Evolutionary conservation across 441 rosid species (phyloP).

Genomic region (Pelargonium myrrhifolium): DNA sequence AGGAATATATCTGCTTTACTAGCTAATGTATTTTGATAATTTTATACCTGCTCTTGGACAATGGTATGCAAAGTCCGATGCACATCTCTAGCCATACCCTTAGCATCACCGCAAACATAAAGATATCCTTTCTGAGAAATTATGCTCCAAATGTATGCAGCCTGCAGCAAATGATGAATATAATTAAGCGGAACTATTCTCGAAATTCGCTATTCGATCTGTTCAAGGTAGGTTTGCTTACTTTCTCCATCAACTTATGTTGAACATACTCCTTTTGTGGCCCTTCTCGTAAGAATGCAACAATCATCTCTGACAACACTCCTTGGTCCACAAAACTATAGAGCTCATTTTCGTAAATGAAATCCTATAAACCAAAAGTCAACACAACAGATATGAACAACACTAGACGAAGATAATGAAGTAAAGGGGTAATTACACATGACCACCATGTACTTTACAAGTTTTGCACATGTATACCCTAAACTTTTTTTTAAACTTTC

Average conservation of each 20-base stretch:
- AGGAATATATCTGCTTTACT: neutral
- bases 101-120: slow-evolving; percentile 78
- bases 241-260: slow-evolving; percentile 55
- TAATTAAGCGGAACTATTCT: neutral
- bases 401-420: too few relatives aligned
- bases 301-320: slow-evolving; percentile 46
- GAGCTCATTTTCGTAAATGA: slow-evolving; percentile 59
- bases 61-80: slow-evolving; percentile 54
- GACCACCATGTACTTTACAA: too few relatives aligned
- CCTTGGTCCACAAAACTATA: slow-evolving; percentile 43
- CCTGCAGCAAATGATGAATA: slow-evolving; percentile 22
- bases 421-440: too few relatives aligned
- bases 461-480: too few relatives aligned
- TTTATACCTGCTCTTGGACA: slow-evolving; percentile 41
- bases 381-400: neutral
- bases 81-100: slow-evolving; percentile 71
- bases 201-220: neutral
- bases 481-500: too few relatives aligned
- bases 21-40: neutral
- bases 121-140: slow-evolving; percentile 52
- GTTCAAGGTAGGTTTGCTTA: slow-evolving; percentile 10
- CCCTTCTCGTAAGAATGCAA: slow-evolving; percentile 70
- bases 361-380: slow-evolving; percentile 34
- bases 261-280: slow-evolving; percentile 63
- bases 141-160: slow-evolving; percentile 45